phyloP scores from a whole-genome alignment of 2,329 filamentous ascomycete species.

The Onygenales sp. region DNA sequence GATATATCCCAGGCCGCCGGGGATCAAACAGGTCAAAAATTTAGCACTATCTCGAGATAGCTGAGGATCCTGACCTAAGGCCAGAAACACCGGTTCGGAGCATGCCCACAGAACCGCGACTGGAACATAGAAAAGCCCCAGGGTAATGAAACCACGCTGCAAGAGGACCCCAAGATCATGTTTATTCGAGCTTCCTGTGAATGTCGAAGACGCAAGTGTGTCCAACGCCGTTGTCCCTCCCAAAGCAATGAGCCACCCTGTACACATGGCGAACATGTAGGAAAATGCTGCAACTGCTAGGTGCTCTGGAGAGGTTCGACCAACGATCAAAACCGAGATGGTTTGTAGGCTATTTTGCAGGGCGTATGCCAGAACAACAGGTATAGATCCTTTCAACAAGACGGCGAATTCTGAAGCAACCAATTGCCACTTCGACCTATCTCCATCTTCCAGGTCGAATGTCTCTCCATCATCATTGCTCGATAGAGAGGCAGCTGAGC shows the following conservation, averaged over 20 bases:
- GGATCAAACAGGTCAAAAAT: conserved; percentile 65
- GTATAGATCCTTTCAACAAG: not conserved
- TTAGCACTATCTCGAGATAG: conserved; percentile 63
- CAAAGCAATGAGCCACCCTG: conserved; percentile 76
- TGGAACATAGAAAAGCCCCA: conserved; percentile 62
- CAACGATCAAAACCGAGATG: conserved; percentile 69
- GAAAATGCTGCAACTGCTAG: conserved; percentile 76
- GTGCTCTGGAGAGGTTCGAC: conserved; percentile 67
- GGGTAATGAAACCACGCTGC: conserved; percentile 64
- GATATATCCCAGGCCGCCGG: conserved; percentile 75
- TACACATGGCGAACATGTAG: conserved; percentile 90
- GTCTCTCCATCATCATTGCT: not conserved
- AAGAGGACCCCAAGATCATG: conserved; percentile 69
- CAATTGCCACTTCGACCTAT: not conserved
- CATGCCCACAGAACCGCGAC: conserved; percentile 65
- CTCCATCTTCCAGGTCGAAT: not conserved
- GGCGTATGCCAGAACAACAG: conserved; percentile 1
- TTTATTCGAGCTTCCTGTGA: conserved; percentile 70
- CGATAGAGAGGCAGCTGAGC: not conserved
- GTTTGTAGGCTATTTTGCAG: conserved; percentile 52
- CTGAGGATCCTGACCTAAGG: conserved; percentile 67
- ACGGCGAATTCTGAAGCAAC: not conserved
- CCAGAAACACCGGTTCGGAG: conserved; percentile 63
- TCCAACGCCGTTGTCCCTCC: conserved; percentile 81
- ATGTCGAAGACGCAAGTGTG: conserved; percentile 72